Percentiles rank a stretch among this genome's conserved stretches.
Evolutionary conservation across 306 rosid species (phyloP).

Genomic region (Phaseolus lunatus): DNA sequence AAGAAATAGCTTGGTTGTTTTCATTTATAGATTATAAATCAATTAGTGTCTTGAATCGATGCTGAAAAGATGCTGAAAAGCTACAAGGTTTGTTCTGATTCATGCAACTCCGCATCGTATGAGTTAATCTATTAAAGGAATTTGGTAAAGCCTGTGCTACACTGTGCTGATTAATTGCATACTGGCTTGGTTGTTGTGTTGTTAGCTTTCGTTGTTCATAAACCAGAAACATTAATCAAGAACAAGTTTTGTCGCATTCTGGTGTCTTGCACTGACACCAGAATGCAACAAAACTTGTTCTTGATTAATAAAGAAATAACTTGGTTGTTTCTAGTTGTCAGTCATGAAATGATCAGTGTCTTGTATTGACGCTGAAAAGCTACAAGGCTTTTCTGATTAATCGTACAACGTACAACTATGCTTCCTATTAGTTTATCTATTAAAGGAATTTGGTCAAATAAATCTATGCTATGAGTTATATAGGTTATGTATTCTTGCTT

Average conservation of each 20-base stretch:
- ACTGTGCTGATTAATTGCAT: not conserved
- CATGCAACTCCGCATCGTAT: too few relatives aligned
- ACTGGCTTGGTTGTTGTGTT: not conserved
- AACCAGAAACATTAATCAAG: too few relatives aligned
- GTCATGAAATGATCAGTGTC: not conserved
- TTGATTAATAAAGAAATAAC: not conserved
- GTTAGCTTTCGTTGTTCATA: not conserved
- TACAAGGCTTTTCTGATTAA: not conserved
- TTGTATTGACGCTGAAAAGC: not conserved
- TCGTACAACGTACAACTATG: not conserved
- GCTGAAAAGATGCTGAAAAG: too few relatives aligned
- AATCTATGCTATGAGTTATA: slow-evolving; percentile 4
- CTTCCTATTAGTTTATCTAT: not conserved
- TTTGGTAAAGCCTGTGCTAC: slow-evolving; percentile 9
- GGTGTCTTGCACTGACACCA: not conserved
- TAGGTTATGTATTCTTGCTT: slow-evolving; percentile 14
- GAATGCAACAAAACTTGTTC: not conserved
- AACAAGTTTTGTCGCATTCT: too few relatives aligned
- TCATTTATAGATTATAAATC: too few relatives aligned
- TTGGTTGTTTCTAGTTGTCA: not conserved
- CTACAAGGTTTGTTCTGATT: not conserved
- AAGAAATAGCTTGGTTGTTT: not conserved
- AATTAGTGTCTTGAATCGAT: too few relatives aligned
- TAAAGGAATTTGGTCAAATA: slow-evolving; percentile 18
- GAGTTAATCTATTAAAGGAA: slow-evolving; percentile 1